Conservation (phyloP, 371 early-diverging fungal genomes). For the Dinochytrium kinnereticum region DNA sequence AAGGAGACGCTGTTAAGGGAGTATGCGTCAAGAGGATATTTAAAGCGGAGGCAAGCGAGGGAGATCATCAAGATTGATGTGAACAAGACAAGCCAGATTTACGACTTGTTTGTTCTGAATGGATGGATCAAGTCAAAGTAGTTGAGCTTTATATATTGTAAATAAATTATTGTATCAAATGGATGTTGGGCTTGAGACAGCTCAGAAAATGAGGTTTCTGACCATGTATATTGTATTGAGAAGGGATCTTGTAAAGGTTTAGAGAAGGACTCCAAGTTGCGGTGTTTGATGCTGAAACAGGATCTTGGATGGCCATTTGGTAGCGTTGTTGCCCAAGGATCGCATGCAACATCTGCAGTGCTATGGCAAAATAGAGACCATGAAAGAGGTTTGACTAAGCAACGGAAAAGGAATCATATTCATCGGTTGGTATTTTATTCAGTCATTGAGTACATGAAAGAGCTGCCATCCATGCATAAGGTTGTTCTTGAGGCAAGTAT, state of each 20-base stretch:
- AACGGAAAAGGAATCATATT: too few species aligned
- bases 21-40: conserved; percentile 70
- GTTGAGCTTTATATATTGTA: background rate
- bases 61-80: conserved; percentile 87
- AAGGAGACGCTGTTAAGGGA: conserved; percentile 88
- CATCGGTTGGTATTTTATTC: background rate
- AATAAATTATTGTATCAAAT: background rate
- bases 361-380: background rate
- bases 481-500: conserved; percentile 13
- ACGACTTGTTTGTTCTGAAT: conserved; percentile 87
- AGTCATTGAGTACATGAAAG: conserved; percentile 1
- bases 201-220: background rate
- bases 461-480: conserved; percentile 1
- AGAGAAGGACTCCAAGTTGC: background rate
- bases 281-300: background rate
- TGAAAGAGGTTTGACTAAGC: background rate
- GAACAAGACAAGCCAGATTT: conserved; percentile 81
- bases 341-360: conserved; percentile 8
- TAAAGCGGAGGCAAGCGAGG: conserved; percentile 77
- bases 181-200: background rate
- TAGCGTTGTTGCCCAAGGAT: conserved; percentile 7
- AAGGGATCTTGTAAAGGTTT: conserved; percentile 4
- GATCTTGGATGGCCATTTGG: conserved; percentile 3
- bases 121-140: conserved; percentile 74
- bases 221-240: conserved; percentile 9